Percentiles rank a stretch among this genome's conserved stretches.
Conservation (phyloP, 2,329 filamentous ascomycete species). For the Cordyceps fumosorosea region DNA sequence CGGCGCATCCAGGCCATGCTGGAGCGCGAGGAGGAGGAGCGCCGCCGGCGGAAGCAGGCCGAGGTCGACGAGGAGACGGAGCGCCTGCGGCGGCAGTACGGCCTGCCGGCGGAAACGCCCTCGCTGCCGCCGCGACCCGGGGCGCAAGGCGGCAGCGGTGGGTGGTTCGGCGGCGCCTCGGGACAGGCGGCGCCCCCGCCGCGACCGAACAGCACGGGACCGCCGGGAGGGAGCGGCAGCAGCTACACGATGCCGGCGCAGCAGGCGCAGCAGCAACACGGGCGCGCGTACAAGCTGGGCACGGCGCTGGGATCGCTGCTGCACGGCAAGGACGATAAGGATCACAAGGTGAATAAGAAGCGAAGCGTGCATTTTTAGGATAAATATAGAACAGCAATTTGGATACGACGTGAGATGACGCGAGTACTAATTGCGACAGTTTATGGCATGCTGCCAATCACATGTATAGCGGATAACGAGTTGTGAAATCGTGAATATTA, state of each 20-base stretch:
- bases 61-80: slow-evolving; percentile 77
- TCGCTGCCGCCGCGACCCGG: slow-evolving; percentile 7
- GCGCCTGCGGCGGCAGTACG: slow-evolving; percentile 63
- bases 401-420: neutral
- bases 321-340: slow-evolving; percentile 9
- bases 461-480: neutral
- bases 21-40: slow-evolving; percentile 58
- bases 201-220: slow-evolving; percentile 10
- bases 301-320: slow-evolving; percentile 11
- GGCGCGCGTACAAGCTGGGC: slow-evolving; percentile 10
- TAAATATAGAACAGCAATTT: neutral
- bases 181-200: slow-evolving; percentile 4
- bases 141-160: neutral
- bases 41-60: slow-evolving; percentile 39
- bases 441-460: neutral
- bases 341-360: slow-evolving; percentile 14
- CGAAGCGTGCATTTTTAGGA: slow-evolving; percentile 11
- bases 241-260: neutral
- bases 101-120: slow-evolving; percentile 31
- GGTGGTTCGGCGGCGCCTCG: slow-evolving; percentile 2
- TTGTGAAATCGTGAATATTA: neutral
- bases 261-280: slow-evolving; percentile 10
- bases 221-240: neutral
- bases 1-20: slow-evolving; percentile 57
- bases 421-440: neutral